Percentiles rank a stretch among this genome's conserved stretches.
Conservation (phyloP, 352 stramenopile genomes). For the Thalassiosira livingstoniorum region DNA sequence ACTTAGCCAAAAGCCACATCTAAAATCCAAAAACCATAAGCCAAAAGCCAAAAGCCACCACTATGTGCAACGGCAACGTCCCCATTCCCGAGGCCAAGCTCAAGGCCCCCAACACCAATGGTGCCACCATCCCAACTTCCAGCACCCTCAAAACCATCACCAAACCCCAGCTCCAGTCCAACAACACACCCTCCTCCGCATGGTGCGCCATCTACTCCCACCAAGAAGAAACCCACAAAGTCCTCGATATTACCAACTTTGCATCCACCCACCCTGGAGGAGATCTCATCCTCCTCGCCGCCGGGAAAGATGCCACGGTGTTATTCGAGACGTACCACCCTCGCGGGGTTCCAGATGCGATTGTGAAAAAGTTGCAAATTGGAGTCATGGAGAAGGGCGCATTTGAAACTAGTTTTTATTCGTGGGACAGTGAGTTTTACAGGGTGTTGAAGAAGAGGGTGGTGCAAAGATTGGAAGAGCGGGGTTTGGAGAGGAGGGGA, state of each 20-base stretch:
- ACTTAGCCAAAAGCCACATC: no score
- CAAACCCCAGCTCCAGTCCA: constrained; percentile 32
- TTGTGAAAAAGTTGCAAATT: constrained; percentile 67
- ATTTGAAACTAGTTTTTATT: constrained; percentile 56
- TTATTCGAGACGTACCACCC: constrained; percentile 71
- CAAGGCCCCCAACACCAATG: background rate
- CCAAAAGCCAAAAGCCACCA: background rate
- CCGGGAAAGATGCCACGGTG: constrained; percentile 64
- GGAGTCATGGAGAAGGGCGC: constrained; percentile 50
- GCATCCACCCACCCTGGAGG: constrained; percentile 54
- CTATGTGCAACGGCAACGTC: constrained; percentile 29
- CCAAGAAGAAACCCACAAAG: no score
- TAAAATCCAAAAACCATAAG: background rate
- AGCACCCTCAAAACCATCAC: constrained; percentile 24
- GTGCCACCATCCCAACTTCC: background rate
- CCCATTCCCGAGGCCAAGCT: background rate
- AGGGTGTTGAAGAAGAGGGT: constrained; percentile 55
- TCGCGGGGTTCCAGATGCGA: constrained; percentile 29
- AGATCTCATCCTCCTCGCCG: constrained; percentile 59
- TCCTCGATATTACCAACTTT: constrained; percentile 61
- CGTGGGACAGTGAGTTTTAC: constrained; percentile 67
- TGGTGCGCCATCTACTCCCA: constrained; percentile 48
- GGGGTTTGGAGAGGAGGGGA: constrained; percentile 40
- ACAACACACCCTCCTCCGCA: constrained; percentile 38
- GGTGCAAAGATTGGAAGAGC: constrained; percentile 45